Conservation (phyloP, 2,329 filamentous ascomycete species). For the Cladosporium sp. region DNA sequence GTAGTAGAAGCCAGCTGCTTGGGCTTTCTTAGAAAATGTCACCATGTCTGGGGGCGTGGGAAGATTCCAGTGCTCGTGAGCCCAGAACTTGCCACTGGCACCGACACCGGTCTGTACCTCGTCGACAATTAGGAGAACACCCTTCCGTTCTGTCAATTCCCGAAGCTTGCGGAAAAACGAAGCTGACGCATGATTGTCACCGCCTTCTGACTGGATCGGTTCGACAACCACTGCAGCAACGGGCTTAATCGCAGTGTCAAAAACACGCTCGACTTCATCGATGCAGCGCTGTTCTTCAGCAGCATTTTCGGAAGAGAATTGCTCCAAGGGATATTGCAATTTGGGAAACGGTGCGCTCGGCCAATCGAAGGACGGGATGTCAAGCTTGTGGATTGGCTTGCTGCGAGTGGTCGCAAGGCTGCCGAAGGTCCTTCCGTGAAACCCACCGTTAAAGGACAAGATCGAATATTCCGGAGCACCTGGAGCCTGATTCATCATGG, state of each 20-base stretch:
- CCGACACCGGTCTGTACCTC: constrained; percentile 90
- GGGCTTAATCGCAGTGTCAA: constrained; percentile 70
- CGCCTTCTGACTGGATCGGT: constrained; percentile 86
- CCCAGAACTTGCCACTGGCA: constrained; percentile 79
- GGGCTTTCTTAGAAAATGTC: constrained; percentile 90
- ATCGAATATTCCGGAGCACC: constrained; percentile 75
- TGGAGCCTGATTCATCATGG: constrained; percentile 78
- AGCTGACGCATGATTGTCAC: constrained; percentile 85
- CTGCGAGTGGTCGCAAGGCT: constrained; percentile 80
- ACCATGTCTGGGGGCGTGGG: constrained; percentile 81
- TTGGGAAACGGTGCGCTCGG: constrained; percentile 84
- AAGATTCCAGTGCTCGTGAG: constrained; percentile 88
- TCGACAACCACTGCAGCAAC: constrained; percentile 79
- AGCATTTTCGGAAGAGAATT: constrained; percentile 71
- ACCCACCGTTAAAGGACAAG: constrained; percentile 77
- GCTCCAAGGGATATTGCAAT: constrained; percentile 78
- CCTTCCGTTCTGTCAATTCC: constrained; percentile 68
- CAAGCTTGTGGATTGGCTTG: constrained; percentile 89
- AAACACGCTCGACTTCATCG: constrained; percentile 74
- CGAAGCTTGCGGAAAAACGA: constrained; percentile 80
- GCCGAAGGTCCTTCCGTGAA: constrained; percentile 86
- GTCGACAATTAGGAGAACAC: constrained; percentile 81
- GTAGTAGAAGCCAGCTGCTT: constrained; percentile 87
- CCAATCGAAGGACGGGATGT: constrained; percentile 92
- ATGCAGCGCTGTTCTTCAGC: constrained; percentile 73